Conservation (phyloP, 306 rosid species). For the Castanea mollissima region DNA sequence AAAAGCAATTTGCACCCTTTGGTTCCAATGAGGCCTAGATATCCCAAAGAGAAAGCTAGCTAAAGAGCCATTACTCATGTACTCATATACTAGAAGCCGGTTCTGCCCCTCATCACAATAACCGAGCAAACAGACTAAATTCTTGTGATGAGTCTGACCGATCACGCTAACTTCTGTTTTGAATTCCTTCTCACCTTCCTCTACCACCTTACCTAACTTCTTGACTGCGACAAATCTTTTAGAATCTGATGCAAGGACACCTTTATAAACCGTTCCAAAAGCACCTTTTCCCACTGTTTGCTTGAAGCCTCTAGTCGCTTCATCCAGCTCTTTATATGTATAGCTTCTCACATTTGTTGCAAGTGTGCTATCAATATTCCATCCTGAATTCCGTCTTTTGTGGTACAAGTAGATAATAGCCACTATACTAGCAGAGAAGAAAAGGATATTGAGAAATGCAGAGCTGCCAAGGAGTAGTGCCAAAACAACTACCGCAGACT, state of each 20-base stretch:
- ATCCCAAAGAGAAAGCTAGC: slow-evolving; percentile 20
- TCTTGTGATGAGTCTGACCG: slow-evolving; percentile 33
- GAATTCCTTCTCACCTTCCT: slow-evolving; percentile 42
- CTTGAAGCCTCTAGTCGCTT: slow-evolving; percentile 29
- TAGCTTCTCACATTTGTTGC: neutral
- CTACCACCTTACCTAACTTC: slow-evolving; percentile 23
- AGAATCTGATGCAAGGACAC: slow-evolving; percentile 14
- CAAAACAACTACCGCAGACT: neutral
- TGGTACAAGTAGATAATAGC: neutral
- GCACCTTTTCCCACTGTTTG: slow-evolving; percentile 24
- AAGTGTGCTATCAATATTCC: neutral
- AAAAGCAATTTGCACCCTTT: slow-evolving; percentile 8
- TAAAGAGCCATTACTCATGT: slow-evolving; percentile 15
- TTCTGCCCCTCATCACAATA: slow-evolving; percentile 20
- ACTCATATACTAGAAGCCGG: slow-evolving; percentile 2
- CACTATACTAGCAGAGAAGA: neutral
- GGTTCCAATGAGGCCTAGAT: slow-evolving; percentile 19
- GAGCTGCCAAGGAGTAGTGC: slow-evolving; percentile 31
- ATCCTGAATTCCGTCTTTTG: neutral
- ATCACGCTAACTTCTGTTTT: slow-evolving; percentile 34
- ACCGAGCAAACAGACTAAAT: slow-evolving; percentile 20
- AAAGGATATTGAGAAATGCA: neutral
- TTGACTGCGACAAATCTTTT: slow-evolving; percentile 40
- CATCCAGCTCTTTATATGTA: slow-evolving; percentile 11
- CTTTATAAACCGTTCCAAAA: slow-evolving; percentile 32